These are phyloP conservation scores for Paxillus ammoniavirescens DNA, from an alignment of 768 basidiomycete genomes.

Conservation along the genomic window DNA sequence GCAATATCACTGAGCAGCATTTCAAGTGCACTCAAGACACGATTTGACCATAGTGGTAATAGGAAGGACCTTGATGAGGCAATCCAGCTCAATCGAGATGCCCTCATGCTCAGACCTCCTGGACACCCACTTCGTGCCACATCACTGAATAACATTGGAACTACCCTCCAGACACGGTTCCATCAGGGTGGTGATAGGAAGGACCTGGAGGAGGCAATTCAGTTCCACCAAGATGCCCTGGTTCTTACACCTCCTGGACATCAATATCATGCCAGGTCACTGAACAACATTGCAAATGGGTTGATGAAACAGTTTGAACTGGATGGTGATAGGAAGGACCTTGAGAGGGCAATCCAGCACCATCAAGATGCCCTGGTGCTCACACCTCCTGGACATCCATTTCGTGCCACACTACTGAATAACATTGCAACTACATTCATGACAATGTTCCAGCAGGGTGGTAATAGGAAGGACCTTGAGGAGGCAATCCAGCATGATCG, in stretches of 20 bases:
- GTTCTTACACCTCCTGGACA: background rate
- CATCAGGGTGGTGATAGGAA: background rate
- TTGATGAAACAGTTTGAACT: background rate
- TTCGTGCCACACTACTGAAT: no score
- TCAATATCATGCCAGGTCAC: background rate
- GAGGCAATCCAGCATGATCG: no score
- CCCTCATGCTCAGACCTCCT: background rate
- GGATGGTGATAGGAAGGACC: no score
- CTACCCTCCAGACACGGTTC: constrained; percentile 1
- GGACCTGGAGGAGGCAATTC: constrained; percentile 7
- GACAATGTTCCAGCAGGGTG: background rate
- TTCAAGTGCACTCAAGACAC: background rate
- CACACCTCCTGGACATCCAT: no score
- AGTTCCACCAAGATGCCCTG: constrained; percentile 4
- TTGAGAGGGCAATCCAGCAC: no score
- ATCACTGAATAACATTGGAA: constrained; percentile 14
- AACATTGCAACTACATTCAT: no score
- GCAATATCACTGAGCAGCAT: no score
- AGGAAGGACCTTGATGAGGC: constrained; percentile 6
- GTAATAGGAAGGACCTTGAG: no score
- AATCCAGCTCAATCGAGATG: background rate
- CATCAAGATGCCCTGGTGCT: no score
- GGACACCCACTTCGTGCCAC: background rate
- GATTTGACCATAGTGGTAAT: background rate
- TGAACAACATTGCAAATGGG: background rate